These are phyloP conservation scores for Aspergillus sp. DNA, from an alignment of 2,329 filamentous ascomycete genomes.

Conservation along the genomic window DNA sequence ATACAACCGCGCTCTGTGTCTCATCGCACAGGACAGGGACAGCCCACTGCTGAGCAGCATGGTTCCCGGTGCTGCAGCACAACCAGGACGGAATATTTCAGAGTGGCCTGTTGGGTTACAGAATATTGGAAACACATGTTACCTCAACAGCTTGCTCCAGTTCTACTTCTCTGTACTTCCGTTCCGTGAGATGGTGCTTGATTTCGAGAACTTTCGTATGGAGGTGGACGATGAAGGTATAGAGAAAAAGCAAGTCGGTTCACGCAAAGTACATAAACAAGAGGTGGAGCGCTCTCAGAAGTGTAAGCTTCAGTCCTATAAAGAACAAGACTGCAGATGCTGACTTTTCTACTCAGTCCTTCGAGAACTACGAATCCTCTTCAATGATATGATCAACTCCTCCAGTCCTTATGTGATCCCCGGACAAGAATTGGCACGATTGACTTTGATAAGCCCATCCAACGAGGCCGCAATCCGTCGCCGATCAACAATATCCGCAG, in stretches of 20 bases:
- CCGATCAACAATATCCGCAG: constrained; percentile 37
- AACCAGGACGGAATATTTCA: constrained; percentile 29
- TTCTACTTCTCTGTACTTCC: constrained; percentile 87
- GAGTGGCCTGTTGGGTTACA: constrained; percentile 75
- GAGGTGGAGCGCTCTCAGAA: constrained; percentile 59
- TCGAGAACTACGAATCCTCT: constrained; percentile 64
- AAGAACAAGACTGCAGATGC: constrained; percentile 1
- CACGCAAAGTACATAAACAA: constrained; percentile 55
- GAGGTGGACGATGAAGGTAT: constrained; percentile 59
- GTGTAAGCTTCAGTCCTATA: constrained; percentile 52
- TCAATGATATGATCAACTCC: constrained; percentile 62
- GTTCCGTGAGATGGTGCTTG: constrained; percentile 70
- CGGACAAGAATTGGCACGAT: constrained; percentile 68
- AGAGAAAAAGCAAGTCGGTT: constrained; percentile 65
- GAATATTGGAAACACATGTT: constrained; percentile 97
- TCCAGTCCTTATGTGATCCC: constrained; percentile 59
- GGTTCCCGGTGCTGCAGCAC: constrained; percentile 24
- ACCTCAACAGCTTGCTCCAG: constrained; percentile 91
- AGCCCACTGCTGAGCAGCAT: constrained; percentile 31
- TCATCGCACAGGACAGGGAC: constrained; percentile 40
- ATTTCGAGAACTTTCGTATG: constrained; percentile 66
- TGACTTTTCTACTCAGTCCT: constrained; percentile 52
- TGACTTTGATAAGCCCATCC: constrained; percentile 61
- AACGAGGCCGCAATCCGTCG: constrained; percentile 48
- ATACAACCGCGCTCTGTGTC: constrained; percentile 42